phyloP scores from a whole-genome alignment of 306 rosid genomes.

The Hippophae tibetana region DNA sequence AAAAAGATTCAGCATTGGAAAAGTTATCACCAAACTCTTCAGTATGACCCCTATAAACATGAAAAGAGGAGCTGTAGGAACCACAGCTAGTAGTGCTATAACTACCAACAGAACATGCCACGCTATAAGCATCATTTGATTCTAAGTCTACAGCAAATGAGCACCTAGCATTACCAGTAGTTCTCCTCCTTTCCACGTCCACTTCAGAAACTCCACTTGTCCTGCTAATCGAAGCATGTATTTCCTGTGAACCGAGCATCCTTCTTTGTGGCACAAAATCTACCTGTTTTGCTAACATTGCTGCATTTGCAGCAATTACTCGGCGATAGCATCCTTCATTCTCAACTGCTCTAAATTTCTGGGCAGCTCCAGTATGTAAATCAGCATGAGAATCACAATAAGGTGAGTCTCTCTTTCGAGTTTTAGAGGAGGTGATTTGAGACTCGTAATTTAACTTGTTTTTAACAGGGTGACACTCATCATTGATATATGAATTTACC shows the following conservation, averaged over 20 bases:
- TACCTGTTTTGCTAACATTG: slow-evolving; percentile 47
- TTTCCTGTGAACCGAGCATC: slow-evolving; percentile 50
- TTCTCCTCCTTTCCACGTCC: slow-evolving; percentile 29
- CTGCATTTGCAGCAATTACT: slow-evolving; percentile 17
- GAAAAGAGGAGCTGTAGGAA: slow-evolving; percentile 26
- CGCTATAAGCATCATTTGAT: slow-evolving; percentile 39
- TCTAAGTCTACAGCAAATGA: slow-evolving; percentile 41
- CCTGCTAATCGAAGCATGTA: slow-evolving; percentile 40
- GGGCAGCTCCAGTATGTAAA: slow-evolving; percentile 24
- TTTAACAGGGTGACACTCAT: slow-evolving; percentile 21
- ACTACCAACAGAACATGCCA: slow-evolving; percentile 76
- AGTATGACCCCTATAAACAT: slow-evolving; percentile 38
- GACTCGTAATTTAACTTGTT: slow-evolving; percentile 34
- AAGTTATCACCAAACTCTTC: slow-evolving; percentile 38
- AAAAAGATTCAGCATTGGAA: slow-evolving; percentile 60
- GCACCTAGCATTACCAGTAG: slow-evolving; percentile 23
- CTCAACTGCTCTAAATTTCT: slow-evolving; percentile 39
- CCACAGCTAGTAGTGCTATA: slow-evolving; percentile 48
- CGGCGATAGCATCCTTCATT: slow-evolving; percentile 26
- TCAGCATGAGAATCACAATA: slow-evolving; percentile 25
- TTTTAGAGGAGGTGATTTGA: slow-evolving; percentile 24
- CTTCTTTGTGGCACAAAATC: slow-evolving; percentile 57
- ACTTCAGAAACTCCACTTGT: slow-evolving; percentile 31
- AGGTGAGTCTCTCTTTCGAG: slow-evolving; percentile 47
- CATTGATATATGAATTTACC: slow-evolving; percentile 14